Base-by-base conservation (phyloP, 2,329 filamentous ascomycete genomes). In the Fusarium verticillioides region DNA sequence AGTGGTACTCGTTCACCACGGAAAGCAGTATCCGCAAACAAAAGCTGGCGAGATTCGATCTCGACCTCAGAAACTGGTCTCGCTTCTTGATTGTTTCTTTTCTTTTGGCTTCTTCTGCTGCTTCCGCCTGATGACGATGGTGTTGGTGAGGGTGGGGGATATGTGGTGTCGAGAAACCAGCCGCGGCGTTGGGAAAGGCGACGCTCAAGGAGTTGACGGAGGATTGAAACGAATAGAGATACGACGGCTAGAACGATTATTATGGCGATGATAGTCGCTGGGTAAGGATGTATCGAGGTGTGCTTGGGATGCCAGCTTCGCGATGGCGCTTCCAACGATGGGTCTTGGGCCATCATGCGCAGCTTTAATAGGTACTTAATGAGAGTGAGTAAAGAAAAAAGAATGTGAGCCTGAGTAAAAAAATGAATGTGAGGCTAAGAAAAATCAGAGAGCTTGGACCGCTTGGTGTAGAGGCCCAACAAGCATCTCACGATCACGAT, bases 241-340 rank as follows among this genome's bases (percentile, higher is more conserved):
- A 75, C 56, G 16, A 75, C 44, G 16, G 66, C 28, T 32, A 78
- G 63, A 23, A 71, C 52, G 32, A 78, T 56, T 19, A 56, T 53
- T n/a, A 78, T 65, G 42, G 76, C 70, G 40, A 73, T 47, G 37
- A 77, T 61, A 47, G 75, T 73, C 59, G 69, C 74, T 52, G 72
- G 70, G 30, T 59, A 63, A 23, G 70, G 72, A 28, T 54, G 46
- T 44, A 75, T 70, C 9, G 60, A 63, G 26, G 52, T 63, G 36
- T 65, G 60, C 10, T 64, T 54, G 18, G 32, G 26, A 40, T 50
- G 54, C 50, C 46, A 56, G 56, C 44, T 21, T 18, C 42, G 63
- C 18, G 34, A 53, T 26, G 52, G 37, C 23, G 28, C 19, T 23
- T 44, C 32, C 16, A 32, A 56, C 13, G 19, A 16, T 13, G 37